Base-by-base conservation (phyloP, 2,329 filamentous ascomycete species). In the Macrophomina phaseolina region DNA sequence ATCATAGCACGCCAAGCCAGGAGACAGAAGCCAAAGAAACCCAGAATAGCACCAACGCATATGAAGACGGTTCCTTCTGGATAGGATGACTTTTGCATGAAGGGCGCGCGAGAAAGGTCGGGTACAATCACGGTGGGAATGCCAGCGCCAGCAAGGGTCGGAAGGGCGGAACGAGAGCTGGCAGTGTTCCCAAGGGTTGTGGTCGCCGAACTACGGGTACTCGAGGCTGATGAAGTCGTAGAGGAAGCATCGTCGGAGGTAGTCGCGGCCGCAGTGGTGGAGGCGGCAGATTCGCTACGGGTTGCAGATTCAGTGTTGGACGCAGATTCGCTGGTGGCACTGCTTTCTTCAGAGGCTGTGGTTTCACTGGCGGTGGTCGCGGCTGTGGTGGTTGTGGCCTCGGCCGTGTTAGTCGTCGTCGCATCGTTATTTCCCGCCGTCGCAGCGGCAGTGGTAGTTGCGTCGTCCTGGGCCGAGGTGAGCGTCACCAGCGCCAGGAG, bases 1-100 rank as follows among this genome's bases (percentile, higher is more conserved):
- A 97, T 89, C 66, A 97, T 86, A 61, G 86, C 90, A 68, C 94
- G 92, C 95, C 95, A 99, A 67, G 91, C 84, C 12, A 99, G 84
- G 52, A 98, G 87, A n/a, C 89, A 89, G 8, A 93, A 82, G 11
- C 89, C 92, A 70, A 97, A 87, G 70, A 93, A 90, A 16, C 92
- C 95, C 6, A 99, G 86, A 34, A 93, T 90, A 32, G 93, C 91
- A 53, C 95, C 95, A 1, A 98, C 95, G 28, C 89, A 91, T 73
- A 99, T 99, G 81, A 99, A 99, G 67, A 99, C 91, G 4, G 94
- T 97, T 65, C 95, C 95, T 74, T 98, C 91, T 2, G 95, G 95
- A 11, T 94, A 84, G 64, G 81, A 89, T 0, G 93, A 96, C 73
- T 90, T 89, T 75, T 94, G 90, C 92, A 98, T 97, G 77, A 92